Evolutionary conservation across 1,284 basidiomycete genomes (phyloP), one percentile per base, ranked within the genome.

Genomic region (Coniophora puteana): DNA sequence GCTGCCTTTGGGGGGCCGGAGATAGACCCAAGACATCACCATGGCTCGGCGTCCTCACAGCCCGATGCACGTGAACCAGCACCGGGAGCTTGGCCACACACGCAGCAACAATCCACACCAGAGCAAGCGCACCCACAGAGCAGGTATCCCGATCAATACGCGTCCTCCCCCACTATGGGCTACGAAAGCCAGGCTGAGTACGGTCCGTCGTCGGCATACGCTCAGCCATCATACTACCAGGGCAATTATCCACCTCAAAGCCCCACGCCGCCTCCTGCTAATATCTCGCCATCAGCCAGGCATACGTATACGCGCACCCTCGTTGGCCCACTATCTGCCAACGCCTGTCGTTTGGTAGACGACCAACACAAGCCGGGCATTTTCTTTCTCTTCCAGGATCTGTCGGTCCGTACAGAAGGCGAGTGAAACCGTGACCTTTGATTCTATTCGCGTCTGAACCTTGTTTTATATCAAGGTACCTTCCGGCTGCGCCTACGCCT

Each of bases 401-500:
- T 94, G 35, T 90, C 87, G 29, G 83, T 93, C 41, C 77, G 91
- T 45, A 92, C 88, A 17, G 90, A 93, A 69, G 87, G 87, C 61
- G 59, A 56, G 52, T 39, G 25, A 40, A 71, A 49, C 50, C 57
- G 42, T 56, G 54, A 59, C 57, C 52, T 41, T 8, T 57, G 44
- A n/a, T 41, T 46, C 42, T 41, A 46, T 36, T 45, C 47, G 46
- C 53, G 58, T 49, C 49, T 56, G 46, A 36, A 28, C 27, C 27
- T 43, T 49, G 43, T 39, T 48, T 45, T 45, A 38, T 34, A 31
- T 46, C 29, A 35, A 78, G 86, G 86, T 29, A 80, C 75, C 22
- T 90, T 89, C 68, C 80, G 85, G 43, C 71, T 90, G 42, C 73
- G 88, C 52, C 69, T 90, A 66, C 78, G 87, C 50, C 72, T 90